These are phyloP conservation scores for Skeletonema grethae DNA, from an alignment of 108 stramenopile genomes.

Conservation along the genomic window DNA sequence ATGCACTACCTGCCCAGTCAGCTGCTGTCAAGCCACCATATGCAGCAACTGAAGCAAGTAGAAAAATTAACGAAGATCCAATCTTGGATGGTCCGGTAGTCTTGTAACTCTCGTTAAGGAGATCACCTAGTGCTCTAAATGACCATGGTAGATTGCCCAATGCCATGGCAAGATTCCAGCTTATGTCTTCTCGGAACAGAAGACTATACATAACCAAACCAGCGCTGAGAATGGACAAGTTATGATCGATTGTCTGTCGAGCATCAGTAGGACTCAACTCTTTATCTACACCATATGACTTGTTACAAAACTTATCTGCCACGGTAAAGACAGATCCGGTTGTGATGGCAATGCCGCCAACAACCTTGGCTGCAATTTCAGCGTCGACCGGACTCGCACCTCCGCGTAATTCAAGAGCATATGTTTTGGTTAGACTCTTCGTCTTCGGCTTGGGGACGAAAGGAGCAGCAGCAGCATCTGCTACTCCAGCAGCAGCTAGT, in stretches of 20 bases:
- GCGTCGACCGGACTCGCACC: neutral
- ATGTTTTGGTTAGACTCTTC: neutral
- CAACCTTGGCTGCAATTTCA: conserved; percentile 1
- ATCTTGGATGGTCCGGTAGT: neutral
- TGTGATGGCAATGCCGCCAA: neutral
- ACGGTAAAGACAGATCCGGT: neutral
- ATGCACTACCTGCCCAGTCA: neutral
- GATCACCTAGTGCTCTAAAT: neutral
- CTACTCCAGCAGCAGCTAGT: neutral
- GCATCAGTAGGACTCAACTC: neutral
- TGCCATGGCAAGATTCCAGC: conserved; percentile 1
- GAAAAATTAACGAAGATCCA: neutral
- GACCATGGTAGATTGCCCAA: neutral
- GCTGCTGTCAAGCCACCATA: neutral
- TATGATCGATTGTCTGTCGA: neutral
- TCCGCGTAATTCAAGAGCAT: neutral
- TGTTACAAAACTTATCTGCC: neutral
- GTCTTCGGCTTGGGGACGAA: neutral
- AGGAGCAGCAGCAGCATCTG: neutral
- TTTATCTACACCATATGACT: neutral
- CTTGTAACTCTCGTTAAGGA: neutral
- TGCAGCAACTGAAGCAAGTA: neutral
- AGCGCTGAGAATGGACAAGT: neutral
- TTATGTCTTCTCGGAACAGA: neutral
- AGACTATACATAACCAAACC: neutral